Evolutionary conservation across 2,329 filamentous ascomycete species (phyloP).

Genomic region (Monilinia aucupariae): DNA sequence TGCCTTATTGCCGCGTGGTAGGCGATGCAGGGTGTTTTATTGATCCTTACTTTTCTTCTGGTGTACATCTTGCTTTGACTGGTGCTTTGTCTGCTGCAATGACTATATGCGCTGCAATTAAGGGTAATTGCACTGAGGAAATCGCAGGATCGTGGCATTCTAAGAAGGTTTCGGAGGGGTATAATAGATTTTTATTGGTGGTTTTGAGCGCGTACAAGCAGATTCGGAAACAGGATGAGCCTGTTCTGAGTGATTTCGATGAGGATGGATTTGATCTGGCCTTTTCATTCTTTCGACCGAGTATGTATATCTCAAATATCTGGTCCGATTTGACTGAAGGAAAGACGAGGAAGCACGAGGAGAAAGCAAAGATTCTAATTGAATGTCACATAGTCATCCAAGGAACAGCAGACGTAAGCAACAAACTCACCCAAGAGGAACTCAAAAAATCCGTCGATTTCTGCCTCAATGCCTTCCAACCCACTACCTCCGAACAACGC

Average conservation of each 20-base stretch:
- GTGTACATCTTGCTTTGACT: constrained; percentile 38
- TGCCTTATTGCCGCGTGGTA: constrained; percentile 35
- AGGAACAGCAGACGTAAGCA: constrained; percentile 6
- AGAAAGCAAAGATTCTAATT: background rate
- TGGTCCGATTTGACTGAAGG: background rate
- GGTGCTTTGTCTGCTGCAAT: constrained; percentile 43
- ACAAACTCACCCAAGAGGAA: background rate
- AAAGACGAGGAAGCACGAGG: background rate
- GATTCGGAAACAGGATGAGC: constrained; percentile 38
- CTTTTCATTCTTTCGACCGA: constrained; percentile 30
- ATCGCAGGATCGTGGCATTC: constrained; percentile 41
- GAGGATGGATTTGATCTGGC: constrained; percentile 42
- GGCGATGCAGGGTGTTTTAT: constrained; percentile 40
- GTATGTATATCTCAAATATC: background rate
- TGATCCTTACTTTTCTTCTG: constrained; percentile 39
- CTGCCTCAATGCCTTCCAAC: background rate
- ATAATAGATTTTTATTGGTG: constrained; percentile 44
- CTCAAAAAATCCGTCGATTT: constrained; percentile 4
- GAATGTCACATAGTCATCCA: background rate
- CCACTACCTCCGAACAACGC: background rate
- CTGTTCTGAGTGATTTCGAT: constrained; percentile 40
- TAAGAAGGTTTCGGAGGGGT: constrained; percentile 42
- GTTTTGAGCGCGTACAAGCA: constrained; percentile 40
- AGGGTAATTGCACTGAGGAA: constrained; percentile 28
- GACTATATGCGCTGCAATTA: constrained; percentile 32